Evolutionary conservation across 1,284 basidiomycete species (phyloP).

Genomic region (Malassezia brasiliensis): DNA sequence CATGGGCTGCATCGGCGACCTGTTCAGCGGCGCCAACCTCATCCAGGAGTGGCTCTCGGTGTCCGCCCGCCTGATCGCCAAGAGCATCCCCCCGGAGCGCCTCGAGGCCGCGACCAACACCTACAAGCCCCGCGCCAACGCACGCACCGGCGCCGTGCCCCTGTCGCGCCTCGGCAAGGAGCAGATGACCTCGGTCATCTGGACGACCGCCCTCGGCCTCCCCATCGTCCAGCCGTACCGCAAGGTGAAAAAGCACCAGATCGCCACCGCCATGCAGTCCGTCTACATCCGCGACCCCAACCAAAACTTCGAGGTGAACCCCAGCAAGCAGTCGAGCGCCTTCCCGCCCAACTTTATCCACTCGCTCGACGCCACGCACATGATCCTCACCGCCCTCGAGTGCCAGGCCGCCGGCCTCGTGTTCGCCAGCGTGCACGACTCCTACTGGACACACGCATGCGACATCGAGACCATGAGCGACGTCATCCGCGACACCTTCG

Average conservation of each 20-base stretch:
- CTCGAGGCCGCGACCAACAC: constrained; percentile 54
- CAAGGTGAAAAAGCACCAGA: constrained; percentile 65
- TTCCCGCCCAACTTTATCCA: constrained; percentile 99
- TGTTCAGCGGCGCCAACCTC: constrained; percentile 79
- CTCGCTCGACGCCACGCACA: constrained; percentile 93
- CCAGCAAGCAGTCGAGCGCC: constrained; percentile 79
- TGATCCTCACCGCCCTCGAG: constrained; percentile 92
- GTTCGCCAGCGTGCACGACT: constrained; percentile 95
- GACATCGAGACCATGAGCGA: constrained; percentile 80
- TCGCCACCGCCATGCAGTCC: constrained; percentile 69
- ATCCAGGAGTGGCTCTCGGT: constrained; percentile 87
- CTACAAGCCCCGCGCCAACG: constrained; percentile 11
- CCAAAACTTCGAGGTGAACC: constrained; percentile 67
- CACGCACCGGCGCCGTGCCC: not conserved
- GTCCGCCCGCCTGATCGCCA: constrained; percentile 73
- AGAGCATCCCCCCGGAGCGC: constrained; percentile 71
- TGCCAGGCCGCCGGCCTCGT: constrained; percentile 53
- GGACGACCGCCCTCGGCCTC: constrained; percentile 88
- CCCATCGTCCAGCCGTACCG: constrained; percentile 96
- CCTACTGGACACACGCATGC: constrained; percentile 94
- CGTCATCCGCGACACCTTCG: constrained; percentile 84
- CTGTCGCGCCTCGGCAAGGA: constrained; percentile 51
- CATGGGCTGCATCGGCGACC: constrained; percentile 63
- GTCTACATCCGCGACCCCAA: constrained; percentile 90
- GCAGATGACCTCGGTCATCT: constrained; percentile 90